Evolutionary conservation across 495 filamentous ascomycete genomes (phyloP).

Genomic region (Neurospora sp.): DNA sequence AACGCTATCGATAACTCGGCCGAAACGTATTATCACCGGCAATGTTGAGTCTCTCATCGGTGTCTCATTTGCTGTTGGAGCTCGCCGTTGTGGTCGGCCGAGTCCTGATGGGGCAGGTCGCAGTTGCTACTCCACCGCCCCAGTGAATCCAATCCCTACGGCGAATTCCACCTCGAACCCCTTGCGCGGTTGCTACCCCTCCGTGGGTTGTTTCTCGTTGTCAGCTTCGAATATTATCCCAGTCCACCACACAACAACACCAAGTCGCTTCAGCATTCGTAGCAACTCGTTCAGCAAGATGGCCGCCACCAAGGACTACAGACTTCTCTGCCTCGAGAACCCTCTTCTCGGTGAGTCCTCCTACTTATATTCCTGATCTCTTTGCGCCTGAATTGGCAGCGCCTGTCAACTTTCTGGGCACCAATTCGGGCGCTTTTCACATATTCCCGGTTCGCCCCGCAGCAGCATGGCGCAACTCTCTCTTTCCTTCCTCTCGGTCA

Average conservation of each 20-base stretch:
- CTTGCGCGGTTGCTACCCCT: background rate
- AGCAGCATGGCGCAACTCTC: background rate
- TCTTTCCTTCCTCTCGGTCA: background rate
- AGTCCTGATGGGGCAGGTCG: background rate
- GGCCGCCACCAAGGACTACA: slow-evolving; percentile 64
- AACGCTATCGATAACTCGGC: slow-evolving; percentile 5
- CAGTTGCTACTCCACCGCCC: slow-evolving; percentile 11
- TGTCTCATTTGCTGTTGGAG: background rate
- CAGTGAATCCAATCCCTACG: background rate
- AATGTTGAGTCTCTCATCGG: background rate
- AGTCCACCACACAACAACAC: slow-evolving; percentile 11
- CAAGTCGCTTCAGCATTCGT: slow-evolving; percentile 2
- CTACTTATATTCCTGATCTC: background rate
- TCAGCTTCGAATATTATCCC: background rate
- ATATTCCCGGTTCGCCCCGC: background rate
- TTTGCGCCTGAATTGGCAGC: slow-evolving; percentile 1
- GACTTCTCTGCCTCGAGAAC: slow-evolving; percentile 88
- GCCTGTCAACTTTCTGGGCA: background rate
- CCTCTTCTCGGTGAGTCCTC: slow-evolving; percentile 69
- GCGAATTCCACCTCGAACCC: background rate
- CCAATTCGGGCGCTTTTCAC: background rate
- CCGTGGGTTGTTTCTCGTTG: background rate
- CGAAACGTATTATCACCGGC: background rate
- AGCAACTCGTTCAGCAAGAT: slow-evolving; percentile 38
- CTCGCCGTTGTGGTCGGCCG: background rate